These are phyloP conservation scores for Voacanga thouarsii DNA, from an alignment of 257 asterid genomes.

Conservation along the genomic window DNA sequence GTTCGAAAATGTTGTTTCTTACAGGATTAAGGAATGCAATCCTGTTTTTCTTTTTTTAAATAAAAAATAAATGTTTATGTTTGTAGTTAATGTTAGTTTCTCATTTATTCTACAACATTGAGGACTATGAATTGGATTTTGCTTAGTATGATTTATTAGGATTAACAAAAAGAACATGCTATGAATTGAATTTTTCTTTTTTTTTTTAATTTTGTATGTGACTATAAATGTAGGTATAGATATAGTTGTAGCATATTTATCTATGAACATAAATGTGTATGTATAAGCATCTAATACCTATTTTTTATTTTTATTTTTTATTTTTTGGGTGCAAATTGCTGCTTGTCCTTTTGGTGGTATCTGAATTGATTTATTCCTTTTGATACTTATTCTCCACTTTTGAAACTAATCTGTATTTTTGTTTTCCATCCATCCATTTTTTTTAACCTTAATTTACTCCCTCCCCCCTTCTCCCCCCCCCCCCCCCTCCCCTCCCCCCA, in stretches of 20 bases:
- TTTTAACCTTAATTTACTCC: not conserved
- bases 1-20: not conserved
- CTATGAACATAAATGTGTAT: not conserved
- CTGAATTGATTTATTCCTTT: too few relatives aligned
- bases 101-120: not conserved
- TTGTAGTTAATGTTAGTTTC: too few relatives aligned
- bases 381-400: too few relatives aligned
- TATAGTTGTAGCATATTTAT: not conserved
- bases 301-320: constrained; percentile 53
- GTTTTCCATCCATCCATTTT: not conserved
- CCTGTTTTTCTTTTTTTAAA: not conserved
- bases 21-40: not conserved
- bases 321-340: constrained; percentile 81
- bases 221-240: not conserved
- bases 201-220: not conserved
- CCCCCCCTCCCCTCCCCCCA: too few relatives aligned
- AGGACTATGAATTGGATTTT: not conserved
- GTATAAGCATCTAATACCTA: constrained; percentile 12
- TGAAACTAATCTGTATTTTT: constrained; percentile 13
- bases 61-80: too few relatives aligned
- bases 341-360: too few relatives aligned
- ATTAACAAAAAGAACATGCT: not conserved
- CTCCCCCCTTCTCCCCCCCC: too few relatives aligned
- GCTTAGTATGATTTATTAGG: not conserved
- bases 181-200: too few relatives aligned